phyloP scores from a whole-genome alignment of 805 yeast genomes.

The Pichia nanzhaoensis region DNA sequence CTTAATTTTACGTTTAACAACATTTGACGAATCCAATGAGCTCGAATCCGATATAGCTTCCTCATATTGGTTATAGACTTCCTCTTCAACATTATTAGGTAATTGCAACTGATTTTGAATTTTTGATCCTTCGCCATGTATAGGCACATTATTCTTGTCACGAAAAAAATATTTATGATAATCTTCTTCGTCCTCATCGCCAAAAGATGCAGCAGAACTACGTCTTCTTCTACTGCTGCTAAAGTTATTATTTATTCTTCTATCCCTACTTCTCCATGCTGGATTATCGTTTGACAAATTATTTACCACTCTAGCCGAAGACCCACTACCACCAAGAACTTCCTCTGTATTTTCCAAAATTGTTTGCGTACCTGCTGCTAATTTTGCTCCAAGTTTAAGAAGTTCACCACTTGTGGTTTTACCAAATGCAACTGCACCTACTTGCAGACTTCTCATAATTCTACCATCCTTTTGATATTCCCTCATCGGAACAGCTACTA shows the following conservation, averaged over 20 bases:
- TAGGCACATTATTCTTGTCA: background rate
- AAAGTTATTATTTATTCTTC: slow-evolving; percentile 2
- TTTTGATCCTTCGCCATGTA: background rate
- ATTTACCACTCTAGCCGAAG: slow-evolving; percentile 32
- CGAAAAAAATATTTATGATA: slow-evolving; percentile 8
- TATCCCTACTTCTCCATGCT: slow-evolving; percentile 7
- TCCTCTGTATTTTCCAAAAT: slow-evolving; percentile 75
- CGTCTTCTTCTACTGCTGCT: slow-evolving; percentile 13
- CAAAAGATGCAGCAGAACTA: slow-evolving; percentile 24
- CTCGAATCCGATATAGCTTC: slow-evolving; percentile 25
- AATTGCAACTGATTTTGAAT: background rate
- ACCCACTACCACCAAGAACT: slow-evolving; percentile 67
- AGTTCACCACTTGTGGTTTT: slow-evolving; percentile 75
- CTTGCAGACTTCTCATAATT: slow-evolving; percentile 60
- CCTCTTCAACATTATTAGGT: slow-evolving; percentile 16
- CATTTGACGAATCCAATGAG: background rate
- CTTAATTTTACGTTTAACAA: background rate
- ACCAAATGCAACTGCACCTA: slow-evolving; percentile 68
- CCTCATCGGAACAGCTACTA: slow-evolving; percentile 64
- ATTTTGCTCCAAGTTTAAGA: slow-evolving; percentile 71
- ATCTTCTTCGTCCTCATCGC: slow-evolving; percentile 21
- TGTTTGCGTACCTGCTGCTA: slow-evolving; percentile 85
- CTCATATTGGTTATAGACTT: slow-evolving; percentile 23
- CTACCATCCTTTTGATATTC: slow-evolving; percentile 74
- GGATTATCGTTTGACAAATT: background rate